Evolutionary conservation across 768 basidiomycete species (phyloP).

Genomic region (Clitopilus passeckerianus): DNA sequence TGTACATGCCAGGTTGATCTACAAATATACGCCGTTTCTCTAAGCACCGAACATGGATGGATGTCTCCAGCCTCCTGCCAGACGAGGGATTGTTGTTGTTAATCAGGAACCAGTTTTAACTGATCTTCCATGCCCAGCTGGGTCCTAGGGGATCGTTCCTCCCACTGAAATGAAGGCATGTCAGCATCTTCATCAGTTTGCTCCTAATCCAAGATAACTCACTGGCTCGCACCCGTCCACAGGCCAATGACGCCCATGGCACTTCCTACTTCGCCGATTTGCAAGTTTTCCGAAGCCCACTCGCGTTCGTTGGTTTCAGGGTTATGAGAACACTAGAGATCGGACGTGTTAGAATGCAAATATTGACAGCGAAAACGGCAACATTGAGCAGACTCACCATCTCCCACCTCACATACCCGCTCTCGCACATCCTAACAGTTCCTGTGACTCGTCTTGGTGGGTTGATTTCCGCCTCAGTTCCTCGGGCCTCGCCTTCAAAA

Average conservation of each 20-base stretch:
- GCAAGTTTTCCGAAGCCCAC: constrained; percentile 52
- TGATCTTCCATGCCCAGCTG: constrained; percentile 19
- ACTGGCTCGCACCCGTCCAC: constrained; percentile 51
- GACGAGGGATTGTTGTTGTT: no score
- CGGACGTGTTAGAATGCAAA: background rate
- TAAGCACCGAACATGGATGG: no score
- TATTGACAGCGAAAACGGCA: constrained; percentile 6
- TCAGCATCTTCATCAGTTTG: background rate
- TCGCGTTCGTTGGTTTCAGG: constrained; percentile 27
- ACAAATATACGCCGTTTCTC: no score
- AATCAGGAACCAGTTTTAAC: background rate
- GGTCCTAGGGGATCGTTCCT: constrained; percentile 36
- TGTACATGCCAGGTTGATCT: no score
- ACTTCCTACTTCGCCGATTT: constrained; percentile 52
- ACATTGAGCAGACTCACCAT: constrained; percentile 25
- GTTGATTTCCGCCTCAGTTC: constrained; percentile 26
- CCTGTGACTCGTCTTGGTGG: constrained; percentile 33
- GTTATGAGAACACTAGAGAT: constrained; percentile 24
- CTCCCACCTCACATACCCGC: constrained; percentile 47
- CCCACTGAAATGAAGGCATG: background rate
- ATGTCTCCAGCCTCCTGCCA: no score
- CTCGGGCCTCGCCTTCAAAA: constrained; percentile 38
- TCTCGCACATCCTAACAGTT: constrained; percentile 41
- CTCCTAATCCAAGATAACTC: constrained; percentile 22
- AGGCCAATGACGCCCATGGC: constrained; percentile 30